Percentiles rank a stretch among this genome's conserved stretches.
phyloP scores from a whole-genome alignment of 1,284 basidiomycete genomes.

The Pulveroboletus sp. region DNA sequence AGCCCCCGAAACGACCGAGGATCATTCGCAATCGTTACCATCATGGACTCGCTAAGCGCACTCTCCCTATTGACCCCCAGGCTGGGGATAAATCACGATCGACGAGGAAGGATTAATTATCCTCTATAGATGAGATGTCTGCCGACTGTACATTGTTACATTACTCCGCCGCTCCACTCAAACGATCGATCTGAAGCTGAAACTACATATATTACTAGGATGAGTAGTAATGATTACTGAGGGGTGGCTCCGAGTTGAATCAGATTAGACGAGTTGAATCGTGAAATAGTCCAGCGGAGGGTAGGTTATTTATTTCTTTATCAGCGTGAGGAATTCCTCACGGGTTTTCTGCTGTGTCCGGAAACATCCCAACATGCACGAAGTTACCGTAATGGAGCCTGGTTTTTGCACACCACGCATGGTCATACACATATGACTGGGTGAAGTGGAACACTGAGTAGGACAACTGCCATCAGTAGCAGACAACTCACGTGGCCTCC shows the following conservation, averaged over 20 bases:
- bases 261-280: conserved; percentile 42
- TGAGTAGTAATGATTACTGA: conserved; percentile 21
- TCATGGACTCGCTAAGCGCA: conserved; percentile 54
- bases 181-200: conserved; percentile 6
- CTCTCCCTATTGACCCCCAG: conserved; percentile 60
- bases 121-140: conserved; percentile 9
- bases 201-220: conserved; percentile 25
- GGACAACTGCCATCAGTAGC: conserved; percentile 4
- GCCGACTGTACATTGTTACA: conserved; percentile 26
- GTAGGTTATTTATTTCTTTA: conserved; percentile 50
- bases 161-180: conserved; percentile 21
- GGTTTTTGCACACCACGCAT: conserved; percentile 99
- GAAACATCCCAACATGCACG: conserved; percentile 99
- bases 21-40: conserved; percentile 49
- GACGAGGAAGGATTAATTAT: conserved; percentile 49
- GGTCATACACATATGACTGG: conserved; percentile 98
- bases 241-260: conserved; percentile 38
- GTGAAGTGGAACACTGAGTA: conserved; percentile 19
- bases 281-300: conserved; percentile 9
- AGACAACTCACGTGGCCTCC: conserved; percentile 84
- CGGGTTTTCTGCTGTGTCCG: conserved; percentile 96
- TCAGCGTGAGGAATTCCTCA: conserved; percentile 88
- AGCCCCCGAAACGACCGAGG: conserved; percentile 47
- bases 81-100: conserved; percentile 53
- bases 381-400: conserved; percentile 92